A percentile compares a stretch with the other conserved stretches of the same genome.
Evolutionary conservation across 129 eudicot species (phyloP).

Genomic region (Heracleum sosnowskyi): DNA sequence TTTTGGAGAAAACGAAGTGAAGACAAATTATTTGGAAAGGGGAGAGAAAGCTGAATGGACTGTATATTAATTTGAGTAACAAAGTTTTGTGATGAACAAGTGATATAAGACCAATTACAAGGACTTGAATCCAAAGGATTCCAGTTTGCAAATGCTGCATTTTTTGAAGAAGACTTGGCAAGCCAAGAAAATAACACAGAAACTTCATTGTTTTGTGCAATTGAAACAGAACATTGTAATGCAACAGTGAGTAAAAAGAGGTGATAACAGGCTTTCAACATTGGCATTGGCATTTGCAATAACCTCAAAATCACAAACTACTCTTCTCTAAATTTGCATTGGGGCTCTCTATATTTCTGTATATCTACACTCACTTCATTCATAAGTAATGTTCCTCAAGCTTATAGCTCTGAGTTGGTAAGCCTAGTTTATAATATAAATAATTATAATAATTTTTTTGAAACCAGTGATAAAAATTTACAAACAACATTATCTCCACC

Average conservation of each 20-base stretch:
- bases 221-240: slow-evolving; percentile 11
- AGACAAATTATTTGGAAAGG: slow-evolving; percentile 59
- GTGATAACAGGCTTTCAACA: slow-evolving; percentile 22
- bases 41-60: slow-evolving; percentile 38
- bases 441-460: neutral
- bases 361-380: slow-evolving; percentile 8
- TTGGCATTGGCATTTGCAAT: slow-evolving; percentile 51
- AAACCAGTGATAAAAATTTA: neutral
- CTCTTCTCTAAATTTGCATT: slow-evolving; percentile 42
- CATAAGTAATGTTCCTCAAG: slow-evolving; percentile 3
- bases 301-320: slow-evolving; percentile 47
- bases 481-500: slow-evolving; percentile 26
- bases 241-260: slow-evolving; percentile 22
- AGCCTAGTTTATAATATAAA: slow-evolving; percentile 16
- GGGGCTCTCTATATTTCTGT: slow-evolving; percentile 30
- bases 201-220: slow-evolving; percentile 46
- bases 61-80: slow-evolving; percentile 55
- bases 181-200: slow-evolving; percentile 54
- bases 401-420: slow-evolving; percentile 23
- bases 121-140: slow-evolving; percentile 48
- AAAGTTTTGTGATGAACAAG: slow-evolving; percentile 39
- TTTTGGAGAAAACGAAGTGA: slow-evolving; percentile 39
- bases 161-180: slow-evolving; percentile 26
- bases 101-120: slow-evolving; percentile 62
- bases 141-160: slow-evolving; percentile 50